A percentile compares a stretch with the other conserved stretches of the same genome.
Conservation (phyloP, 1,284 basidiomycete genomes). For the Agaricales sp. region DNA sequence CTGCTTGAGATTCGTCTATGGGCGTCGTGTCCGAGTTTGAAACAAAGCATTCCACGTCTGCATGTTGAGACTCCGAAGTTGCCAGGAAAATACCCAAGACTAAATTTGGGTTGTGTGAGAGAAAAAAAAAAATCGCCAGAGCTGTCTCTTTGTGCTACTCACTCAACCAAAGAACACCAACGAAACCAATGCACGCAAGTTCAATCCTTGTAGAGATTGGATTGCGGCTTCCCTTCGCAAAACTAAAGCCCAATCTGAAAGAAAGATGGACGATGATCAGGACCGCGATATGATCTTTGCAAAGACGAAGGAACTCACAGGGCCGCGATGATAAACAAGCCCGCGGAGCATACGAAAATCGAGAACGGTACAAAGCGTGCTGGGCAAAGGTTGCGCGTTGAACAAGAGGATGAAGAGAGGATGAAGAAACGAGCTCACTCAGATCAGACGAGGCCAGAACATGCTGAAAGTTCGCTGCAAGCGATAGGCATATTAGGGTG, state of each 20-base stretch:
- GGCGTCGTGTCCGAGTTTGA: constrained; percentile 36
- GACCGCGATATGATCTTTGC: neutral
- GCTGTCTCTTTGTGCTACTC: constrained; percentile 16
- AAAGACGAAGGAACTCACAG: constrained; percentile 36
- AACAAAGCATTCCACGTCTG: constrained; percentile 72
- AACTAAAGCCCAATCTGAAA: constrained; percentile 48
- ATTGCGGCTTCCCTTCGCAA: constrained; percentile 52
- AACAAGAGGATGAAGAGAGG: neutral
- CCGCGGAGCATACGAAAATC: constrained; percentile 64
- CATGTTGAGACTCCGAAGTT: constrained; percentile 62
- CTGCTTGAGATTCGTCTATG: constrained; percentile 38
- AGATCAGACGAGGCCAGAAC: constrained; percentile 65
- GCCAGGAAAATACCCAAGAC: constrained; percentile 64
- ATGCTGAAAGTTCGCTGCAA: constrained; percentile 64
- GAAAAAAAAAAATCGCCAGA: constrained; percentile 6
- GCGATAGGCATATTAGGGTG: constrained; percentile 63
- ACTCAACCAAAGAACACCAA: constrained; percentile 75
- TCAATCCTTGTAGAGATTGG: constrained; percentile 73
- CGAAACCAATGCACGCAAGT: constrained; percentile 54
- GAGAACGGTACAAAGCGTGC: constrained; percentile 79
- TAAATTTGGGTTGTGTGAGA: constrained; percentile 18
- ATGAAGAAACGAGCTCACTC: constrained; percentile 36
- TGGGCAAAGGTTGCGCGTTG: constrained; percentile 19
- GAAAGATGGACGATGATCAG: constrained; percentile 2
- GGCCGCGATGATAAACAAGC: constrained; percentile 51